A percentile compares a stretch with the other conserved stretches of the same genome.
Evolutionary conservation across 1,284 basidiomycete species (phyloP).

Genomic region (Cutaneotrichosporon sp.): DNA sequence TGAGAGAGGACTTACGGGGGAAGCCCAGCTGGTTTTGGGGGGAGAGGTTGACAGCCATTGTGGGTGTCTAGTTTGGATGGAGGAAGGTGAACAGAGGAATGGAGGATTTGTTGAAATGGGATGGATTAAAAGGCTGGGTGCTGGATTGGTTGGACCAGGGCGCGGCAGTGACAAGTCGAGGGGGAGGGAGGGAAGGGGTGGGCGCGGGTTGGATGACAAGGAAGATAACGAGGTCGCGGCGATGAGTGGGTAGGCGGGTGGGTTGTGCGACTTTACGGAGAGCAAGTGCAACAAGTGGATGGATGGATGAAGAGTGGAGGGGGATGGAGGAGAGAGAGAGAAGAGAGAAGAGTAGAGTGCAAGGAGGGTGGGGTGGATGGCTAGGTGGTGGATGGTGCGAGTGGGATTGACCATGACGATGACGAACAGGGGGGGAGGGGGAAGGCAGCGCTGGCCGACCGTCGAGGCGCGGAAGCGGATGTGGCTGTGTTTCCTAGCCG

Average conservation of each 20-base stretch:
- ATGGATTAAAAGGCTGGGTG: neutral
- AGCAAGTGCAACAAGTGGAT: neutral
- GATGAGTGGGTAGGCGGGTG: neutral
- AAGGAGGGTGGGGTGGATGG: neutral
- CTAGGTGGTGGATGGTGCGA: neutral
- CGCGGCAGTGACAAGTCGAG: neutral
- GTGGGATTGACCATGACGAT: neutral
- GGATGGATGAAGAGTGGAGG: neutral
- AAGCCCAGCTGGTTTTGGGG: slow-evolving; percentile 60
- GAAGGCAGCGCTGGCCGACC: no score
- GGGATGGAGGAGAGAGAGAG: neutral
- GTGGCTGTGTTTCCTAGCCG: no score
- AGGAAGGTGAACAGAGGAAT: neutral
- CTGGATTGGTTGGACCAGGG: neutral
- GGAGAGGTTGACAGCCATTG: slow-evolving; percentile 57
- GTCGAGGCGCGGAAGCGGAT: no score
- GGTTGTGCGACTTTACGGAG: neutral
- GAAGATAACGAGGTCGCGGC: neutral
- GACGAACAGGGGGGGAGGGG: neutral
- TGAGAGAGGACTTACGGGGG: slow-evolving; percentile 59
- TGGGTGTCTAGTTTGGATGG: slow-evolving; percentile 5
- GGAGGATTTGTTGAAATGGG: neutral
- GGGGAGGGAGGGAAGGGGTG: neutral
- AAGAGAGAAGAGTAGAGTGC: neutral
- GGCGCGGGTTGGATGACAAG: neutral